Base-by-base conservation (phyloP, 2,329 filamentous ascomycete species). In the Aureobasidium pullulans region DNA sequence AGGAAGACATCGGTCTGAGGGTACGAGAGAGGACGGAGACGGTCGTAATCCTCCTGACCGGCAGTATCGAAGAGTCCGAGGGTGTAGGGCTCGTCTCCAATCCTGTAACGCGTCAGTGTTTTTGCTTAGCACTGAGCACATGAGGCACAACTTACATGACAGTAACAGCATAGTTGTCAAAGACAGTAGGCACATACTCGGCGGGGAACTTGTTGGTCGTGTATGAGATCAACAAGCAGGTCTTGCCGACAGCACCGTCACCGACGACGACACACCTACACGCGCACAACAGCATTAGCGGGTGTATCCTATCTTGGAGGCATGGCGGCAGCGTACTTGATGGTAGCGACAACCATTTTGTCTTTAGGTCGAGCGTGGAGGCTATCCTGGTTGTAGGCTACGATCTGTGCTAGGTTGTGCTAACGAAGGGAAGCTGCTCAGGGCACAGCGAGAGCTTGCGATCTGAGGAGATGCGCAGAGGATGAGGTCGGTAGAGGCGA, bases 171-270 rank as follows among this genome's bases (percentile, higher is more conserved):
- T 99, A 99, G 79, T 99, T 99, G 77, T 99, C 94, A 76, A 99
- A 99, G 65, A 99, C 94, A 32, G 94, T 99, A 56, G 94, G 94
- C 61, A 99, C 94, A 76, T 99, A 99, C 92, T 99, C 94, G 70
- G 92, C 96, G 37, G 94, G 94, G 76, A 99, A 99, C 72, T 97
- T 97, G 83, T 99, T 99, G 65, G 94, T 99, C 65, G 94, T 99
- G 79, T 99, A 99, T 75, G 90, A 96, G 79, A 99, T 99, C 73
- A 99, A 85, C 65, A 99, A 85, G 79, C 94, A 99, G 66, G 94
- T 99, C 83, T 99, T 99, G 76, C 94, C 94, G 68, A 99, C 94
- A 66, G 94, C 94, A 92, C 94, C 94, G 77, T 99, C 94, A 75
- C 94, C 94, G 70, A 99, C 94, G 68, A 99, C 94, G 71, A 99